These are phyloP conservation scores for Mrakia hoshinonis DNA, from an alignment of 768 basidiomycete species.

Conservation along the genomic window DNA sequence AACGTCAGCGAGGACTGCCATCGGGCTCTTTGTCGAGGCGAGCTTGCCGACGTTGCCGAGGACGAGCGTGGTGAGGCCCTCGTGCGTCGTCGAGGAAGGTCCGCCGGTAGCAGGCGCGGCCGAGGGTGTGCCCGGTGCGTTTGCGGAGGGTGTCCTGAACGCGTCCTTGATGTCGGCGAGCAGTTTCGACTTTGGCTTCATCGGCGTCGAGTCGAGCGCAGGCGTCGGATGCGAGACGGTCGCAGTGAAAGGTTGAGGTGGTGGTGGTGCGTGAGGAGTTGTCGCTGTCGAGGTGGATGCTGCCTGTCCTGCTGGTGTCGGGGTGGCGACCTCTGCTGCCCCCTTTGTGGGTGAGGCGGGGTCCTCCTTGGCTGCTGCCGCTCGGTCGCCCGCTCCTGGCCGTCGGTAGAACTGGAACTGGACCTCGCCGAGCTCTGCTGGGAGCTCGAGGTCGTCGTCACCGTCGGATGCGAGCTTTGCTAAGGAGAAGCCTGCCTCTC, in stretches of 20 bases:
- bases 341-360: slow-evolving; percentile 38
- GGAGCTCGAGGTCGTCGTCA: slow-evolving; percentile 33
- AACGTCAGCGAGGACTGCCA: slow-evolving; percentile 66
- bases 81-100: slow-evolving; percentile 27
- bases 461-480: slow-evolving; percentile 54
- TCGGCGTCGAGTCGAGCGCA: slow-evolving; percentile 11
- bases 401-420: slow-evolving; percentile 38
- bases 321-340: slow-evolving; percentile 26
- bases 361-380: slow-evolving; percentile 33
- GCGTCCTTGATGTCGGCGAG: slow-evolving; percentile 26
- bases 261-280: background rate
- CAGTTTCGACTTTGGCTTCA: slow-evolving; percentile 23
- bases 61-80: slow-evolving; percentile 37
- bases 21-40: slow-evolving; percentile 49
- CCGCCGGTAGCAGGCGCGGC: background rate
- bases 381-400: slow-evolving; percentile 31
- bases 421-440: slow-evolving; percentile 34
- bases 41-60: slow-evolving; percentile 41
- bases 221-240: background rate
- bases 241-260: background rate
- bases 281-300: slow-evolving; percentile 46
- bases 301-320: slow-evolving; percentile 52
- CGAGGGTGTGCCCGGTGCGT: background rate
- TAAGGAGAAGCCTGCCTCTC: slow-evolving; percentile 69
- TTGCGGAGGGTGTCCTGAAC: slow-evolving; percentile 20